Percentiles rank a stretch among this genome's conserved stretches.
Conservation (phyloP, 1,139 yeast species). For the Magnusiomyces suaveolens region DNA sequence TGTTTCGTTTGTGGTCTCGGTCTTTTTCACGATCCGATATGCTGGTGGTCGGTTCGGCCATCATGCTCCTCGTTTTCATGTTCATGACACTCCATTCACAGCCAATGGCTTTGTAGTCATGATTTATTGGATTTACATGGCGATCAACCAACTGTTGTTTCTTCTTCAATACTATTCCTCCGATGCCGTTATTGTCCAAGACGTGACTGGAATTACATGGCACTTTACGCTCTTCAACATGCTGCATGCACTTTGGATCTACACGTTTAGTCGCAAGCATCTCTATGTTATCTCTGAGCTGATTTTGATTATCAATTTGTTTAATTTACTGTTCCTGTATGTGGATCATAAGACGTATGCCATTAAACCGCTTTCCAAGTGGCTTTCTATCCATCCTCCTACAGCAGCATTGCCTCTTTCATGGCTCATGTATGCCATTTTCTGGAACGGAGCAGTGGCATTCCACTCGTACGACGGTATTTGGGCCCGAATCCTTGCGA, state of each 20-base stretch:
- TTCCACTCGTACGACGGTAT: slow-evolving; percentile 39
- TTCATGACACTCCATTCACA: slow-evolving; percentile 58
- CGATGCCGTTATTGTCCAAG: slow-evolving; percentile 31
- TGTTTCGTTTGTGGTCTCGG: slow-evolving; percentile 44
- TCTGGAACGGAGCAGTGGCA: slow-evolving; percentile 78
- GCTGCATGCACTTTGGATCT: slow-evolving; percentile 51
- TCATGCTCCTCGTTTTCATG: slow-evolving; percentile 34
- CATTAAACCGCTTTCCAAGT: slow-evolving; percentile 42
- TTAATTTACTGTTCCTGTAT: slow-evolving; percentile 50
- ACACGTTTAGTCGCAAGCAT: slow-evolving; percentile 47
- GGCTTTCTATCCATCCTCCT: slow-evolving; percentile 56
- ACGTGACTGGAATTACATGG: slow-evolving; percentile 41
- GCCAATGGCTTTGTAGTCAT: slow-evolving; percentile 45
- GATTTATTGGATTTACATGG: slow-evolving; percentile 49
- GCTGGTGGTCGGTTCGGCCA: slow-evolving; percentile 42
- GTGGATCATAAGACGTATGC: slow-evolving; percentile 51
- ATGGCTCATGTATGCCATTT: slow-evolving; percentile 62
- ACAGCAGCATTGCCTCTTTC: slow-evolving; percentile 59
- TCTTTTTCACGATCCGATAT: slow-evolving; percentile 46
- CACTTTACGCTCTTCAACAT: slow-evolving; percentile 57
- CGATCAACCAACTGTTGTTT: slow-evolving; percentile 46
- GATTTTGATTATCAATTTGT: slow-evolving; percentile 44
- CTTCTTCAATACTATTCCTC: slow-evolving; percentile 44
- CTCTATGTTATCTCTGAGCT: slow-evolving; percentile 49
- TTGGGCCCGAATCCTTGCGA: slow-evolving; percentile 57